Evolutionary conservation across 441 rosid genomes (phyloP), one percentile per base, ranked within the genome.

Genomic region (Euphorbia celastroides): DNA sequence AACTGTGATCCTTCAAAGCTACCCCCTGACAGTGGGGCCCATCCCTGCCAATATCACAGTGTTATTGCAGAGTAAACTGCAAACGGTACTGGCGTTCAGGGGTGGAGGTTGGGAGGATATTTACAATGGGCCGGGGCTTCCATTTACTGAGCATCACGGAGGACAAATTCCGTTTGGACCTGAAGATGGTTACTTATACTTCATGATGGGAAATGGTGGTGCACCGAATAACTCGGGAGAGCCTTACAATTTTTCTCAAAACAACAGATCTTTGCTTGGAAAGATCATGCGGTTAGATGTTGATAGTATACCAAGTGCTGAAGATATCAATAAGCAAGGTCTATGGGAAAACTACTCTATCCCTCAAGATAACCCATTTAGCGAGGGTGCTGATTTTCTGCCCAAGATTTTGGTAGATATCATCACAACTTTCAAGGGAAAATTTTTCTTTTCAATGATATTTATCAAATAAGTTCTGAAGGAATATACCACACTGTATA

Each of bases 111-210:
- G 83, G 96, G 74, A 86, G 97, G 87, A 89, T 94, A 65, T 80
- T 94, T 68, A 89, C 97, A 17, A 88, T 94, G 96, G 97, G 99
- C 50, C n/a, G n/a, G n/a, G n/a, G n/a, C 97, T 93, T 73, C 93
- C 99, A 3, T 91, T 85, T 70, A 85, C 86, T 19, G 72, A 92
- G 65, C 86, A 89, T 26, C 95, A 91, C 56, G 99, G 72, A 50
- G 99, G 99, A 73, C 99, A 93, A 77, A 85, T 93, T 79, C 92
- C 91, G 36, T 91, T 93, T 74, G 97, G 99, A 65, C 99, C 99
- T 0, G 42, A 67, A 1, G 96, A 89, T 72, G 96, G 99, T 25
- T 88, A 84, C 76, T 60, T 93, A 16, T 93, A 93, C 81, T 85
- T 91, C 61, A 91, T 86, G 99, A 91, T 85, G 97, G 99, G 99